A percentile compares a stretch with the other conserved stretches of the same genome.
Evolutionary conservation across 331 rosid species (phyloP).

Genomic region (Quercus phellos): DNA sequence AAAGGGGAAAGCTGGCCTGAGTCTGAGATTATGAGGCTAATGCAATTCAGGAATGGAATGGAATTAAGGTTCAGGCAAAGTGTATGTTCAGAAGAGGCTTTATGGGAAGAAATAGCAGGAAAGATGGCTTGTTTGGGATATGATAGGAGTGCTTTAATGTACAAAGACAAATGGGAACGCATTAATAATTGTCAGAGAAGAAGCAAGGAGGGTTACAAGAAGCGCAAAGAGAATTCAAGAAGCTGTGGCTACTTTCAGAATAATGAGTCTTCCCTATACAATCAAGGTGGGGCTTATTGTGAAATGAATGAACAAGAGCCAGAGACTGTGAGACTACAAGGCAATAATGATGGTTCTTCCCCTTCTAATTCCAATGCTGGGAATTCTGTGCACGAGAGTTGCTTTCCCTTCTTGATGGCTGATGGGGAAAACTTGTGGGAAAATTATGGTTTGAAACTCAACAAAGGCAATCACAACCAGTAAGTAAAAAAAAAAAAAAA

Average conservation of each 20-base stretch:
- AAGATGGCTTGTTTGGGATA: constrained; percentile 57
- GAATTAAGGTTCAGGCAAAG: constrained; percentile 40
- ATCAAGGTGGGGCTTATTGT: constrained; percentile 48
- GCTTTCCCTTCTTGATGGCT: constrained; percentile 71
- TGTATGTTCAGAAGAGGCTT: constrained; percentile 40
- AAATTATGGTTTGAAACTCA: constrained; percentile 65
- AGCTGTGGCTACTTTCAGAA: constrained; percentile 44
- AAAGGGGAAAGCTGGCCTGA: constrained; percentile 50
- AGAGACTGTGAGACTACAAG: constrained; percentile 27
- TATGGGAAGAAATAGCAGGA: constrained; percentile 58
- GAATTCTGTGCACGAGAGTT: constrained; percentile 42
- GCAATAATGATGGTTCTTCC: constrained; percentile 47
- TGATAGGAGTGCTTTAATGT: constrained; percentile 49
- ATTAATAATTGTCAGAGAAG: constrained; percentile 30
- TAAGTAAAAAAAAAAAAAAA: constrained; percentile 13
- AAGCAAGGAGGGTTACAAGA: constrained; percentile 41
- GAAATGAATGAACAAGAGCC: constrained; percentile 41
- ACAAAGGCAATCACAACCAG: constrained; percentile 52
- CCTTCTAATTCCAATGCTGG: constrained; percentile 57
- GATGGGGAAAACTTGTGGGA: constrained; percentile 84
- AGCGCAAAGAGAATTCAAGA: constrained; percentile 65
- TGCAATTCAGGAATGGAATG: constrained; percentile 39
- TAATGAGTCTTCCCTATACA: constrained; percentile 28
- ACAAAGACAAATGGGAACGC: constrained; percentile 55
- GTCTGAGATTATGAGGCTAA: constrained; percentile 40